A percentile compares a stretch with the other conserved stretches of the same genome.
phyloP scores from a whole-genome alignment of 768 basidiomycete species.

The Lactifluus rugatus region DNA sequence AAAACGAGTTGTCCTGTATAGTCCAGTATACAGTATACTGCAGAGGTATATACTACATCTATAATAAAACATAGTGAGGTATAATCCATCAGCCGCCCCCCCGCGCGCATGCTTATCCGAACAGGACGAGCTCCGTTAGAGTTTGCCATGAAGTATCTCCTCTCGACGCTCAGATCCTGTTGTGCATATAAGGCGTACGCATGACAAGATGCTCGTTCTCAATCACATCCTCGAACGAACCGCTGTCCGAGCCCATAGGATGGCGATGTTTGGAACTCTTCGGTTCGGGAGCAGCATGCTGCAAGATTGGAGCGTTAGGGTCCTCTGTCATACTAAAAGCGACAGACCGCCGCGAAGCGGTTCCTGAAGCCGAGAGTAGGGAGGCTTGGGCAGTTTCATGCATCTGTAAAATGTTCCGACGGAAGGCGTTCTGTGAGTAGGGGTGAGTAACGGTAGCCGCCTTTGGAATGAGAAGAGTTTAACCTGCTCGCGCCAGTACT shows the following conservation, averaged over 20 bases:
- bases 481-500: slow-evolving; percentile 88
- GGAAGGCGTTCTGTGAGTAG: slow-evolving; percentile 54
- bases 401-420: slow-evolving; percentile 73
- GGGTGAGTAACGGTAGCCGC: background rate
- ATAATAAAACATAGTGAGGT: background rate
- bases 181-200: slow-evolving; percentile 18
- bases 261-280: slow-evolving; percentile 47
- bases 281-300: slow-evolving; percentile 27
- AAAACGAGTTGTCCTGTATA: background rate
- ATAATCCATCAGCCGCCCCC: background rate
- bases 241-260: slow-evolving; percentile 38
- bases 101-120: background rate
- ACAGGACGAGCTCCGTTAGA: background rate
- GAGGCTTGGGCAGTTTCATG: slow-evolving; percentile 63
- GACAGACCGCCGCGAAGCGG: slow-evolving; percentile 39
- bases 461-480: background rate
- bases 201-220: slow-evolving; percentile 39
- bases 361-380: slow-evolving; percentile 38
- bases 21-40: background rate
- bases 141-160: background rate
- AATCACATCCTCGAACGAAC: slow-evolving; percentile 32
- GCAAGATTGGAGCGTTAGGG: slow-evolving; percentile 43
- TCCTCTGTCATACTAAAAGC: slow-evolving; percentile 45
- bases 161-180: slow-evolving; percentile 7
- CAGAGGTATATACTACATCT: background rate